phyloP scores from a whole-genome alignment of 169 alveolate species.

The Eimeria necatrix region DNA sequence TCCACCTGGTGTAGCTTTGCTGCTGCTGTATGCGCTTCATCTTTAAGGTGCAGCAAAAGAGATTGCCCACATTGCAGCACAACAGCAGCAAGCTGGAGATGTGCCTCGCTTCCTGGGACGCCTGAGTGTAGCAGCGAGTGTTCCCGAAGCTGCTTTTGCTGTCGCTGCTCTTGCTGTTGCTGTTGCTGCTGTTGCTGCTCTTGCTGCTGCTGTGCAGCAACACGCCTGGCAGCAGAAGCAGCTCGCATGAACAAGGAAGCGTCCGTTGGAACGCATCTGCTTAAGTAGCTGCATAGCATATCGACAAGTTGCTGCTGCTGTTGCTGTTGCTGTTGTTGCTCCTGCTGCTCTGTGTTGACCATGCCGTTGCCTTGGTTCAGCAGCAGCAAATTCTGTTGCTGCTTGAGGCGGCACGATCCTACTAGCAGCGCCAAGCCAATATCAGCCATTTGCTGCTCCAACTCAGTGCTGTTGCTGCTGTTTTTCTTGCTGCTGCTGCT shows the following conservation, averaged over 20 bases:
- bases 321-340: constrained; percentile 25
- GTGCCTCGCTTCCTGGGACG: neutral
- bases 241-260: constrained; percentile 28
- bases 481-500: constrained; percentile 25
- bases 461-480: constrained; percentile 34
- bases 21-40: neutral
- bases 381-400: constrained; percentile 18
- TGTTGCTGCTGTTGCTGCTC: constrained; percentile 34
- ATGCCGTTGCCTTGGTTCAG: neutral
- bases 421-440: constrained; percentile 4
- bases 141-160: too few relatives aligned
- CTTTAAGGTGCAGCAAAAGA: neutral
- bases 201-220: constrained; percentile 22
- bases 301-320: constrained; percentile 31
- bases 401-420: neutral
- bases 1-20: neutral
- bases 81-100: neutral
- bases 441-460: neutral
- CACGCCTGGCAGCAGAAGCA: constrained; percentile 9
- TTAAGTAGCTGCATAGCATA: neutral
- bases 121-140: too few relatives aligned
- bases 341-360: neutral
- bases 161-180: neutral
- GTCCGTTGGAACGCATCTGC: neutral
- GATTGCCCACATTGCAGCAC: neutral